Evolutionary conservation across 2,329 filamentous ascomycete genomes (phyloP).

Genomic region (Fusarium sp.): DNA sequence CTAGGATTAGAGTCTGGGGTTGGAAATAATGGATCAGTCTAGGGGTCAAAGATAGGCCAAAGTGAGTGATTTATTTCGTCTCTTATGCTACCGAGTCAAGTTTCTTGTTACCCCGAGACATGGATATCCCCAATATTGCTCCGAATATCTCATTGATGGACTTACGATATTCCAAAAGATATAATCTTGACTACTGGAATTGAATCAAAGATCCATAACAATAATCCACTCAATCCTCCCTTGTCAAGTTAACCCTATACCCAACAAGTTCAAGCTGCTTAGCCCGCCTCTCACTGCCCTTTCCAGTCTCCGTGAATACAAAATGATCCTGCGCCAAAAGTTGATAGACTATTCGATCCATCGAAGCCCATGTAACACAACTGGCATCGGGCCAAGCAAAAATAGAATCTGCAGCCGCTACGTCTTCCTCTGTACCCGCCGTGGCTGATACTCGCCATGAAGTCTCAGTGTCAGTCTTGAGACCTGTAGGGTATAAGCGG

Average conservation of each 20-base stretch:
- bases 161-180: not conserved
- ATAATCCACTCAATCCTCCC: not conserved
- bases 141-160: not conserved
- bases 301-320: constrained; percentile 1
- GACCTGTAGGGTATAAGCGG: constrained; percentile 6
- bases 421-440: not conserved
- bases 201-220: not conserved
- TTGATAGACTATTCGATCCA: constrained; percentile 14
- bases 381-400: constrained; percentile 14
- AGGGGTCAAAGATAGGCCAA: not conserved
- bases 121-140: not conserved
- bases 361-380: constrained; percentile 16
- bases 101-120: not conserved
- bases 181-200: not conserved
- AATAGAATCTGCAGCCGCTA: not conserved
- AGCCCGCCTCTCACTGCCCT: not conserved
- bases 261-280: constrained; percentile 16
- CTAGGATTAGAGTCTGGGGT: not conserved
- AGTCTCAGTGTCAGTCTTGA: not conserved
- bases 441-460: constrained; percentile 14
- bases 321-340: constrained; percentile 14
- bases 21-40: not conserved
- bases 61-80: not conserved
- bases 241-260: constrained; percentile 5
- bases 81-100: not conserved